Conservation (phyloP, 768 basidiomycete species). For the Rhizopogon vesiculosus region DNA sequence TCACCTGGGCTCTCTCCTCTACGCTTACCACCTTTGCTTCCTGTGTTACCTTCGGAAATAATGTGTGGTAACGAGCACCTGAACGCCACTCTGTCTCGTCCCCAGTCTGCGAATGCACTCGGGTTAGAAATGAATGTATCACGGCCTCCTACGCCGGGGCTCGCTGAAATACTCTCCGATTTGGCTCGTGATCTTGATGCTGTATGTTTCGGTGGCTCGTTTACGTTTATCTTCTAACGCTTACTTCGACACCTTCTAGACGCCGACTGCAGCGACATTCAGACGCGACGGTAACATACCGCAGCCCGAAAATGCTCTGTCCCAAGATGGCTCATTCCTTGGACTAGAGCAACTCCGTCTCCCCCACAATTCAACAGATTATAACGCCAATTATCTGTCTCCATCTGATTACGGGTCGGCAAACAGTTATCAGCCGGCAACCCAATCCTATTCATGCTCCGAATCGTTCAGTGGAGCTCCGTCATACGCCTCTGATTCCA, state of each 20-base stretch:
- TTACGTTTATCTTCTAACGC: not conserved
- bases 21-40: constrained; percentile 11
- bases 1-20: constrained; percentile 10
- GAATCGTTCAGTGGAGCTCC: not conserved
- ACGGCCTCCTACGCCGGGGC: constrained; percentile 18
- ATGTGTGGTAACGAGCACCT: not conserved
- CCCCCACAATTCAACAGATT: not conserved
- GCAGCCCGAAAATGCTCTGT: not conserved
- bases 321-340: not conserved
- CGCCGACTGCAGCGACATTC: constrained; percentile 20
- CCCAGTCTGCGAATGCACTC: constrained; percentile 5
- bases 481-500: not conserved
- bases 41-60: constrained; percentile 8
- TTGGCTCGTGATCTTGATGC: constrained; percentile 22
- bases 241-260: constrained; percentile 13
- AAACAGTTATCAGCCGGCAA: not conserved
- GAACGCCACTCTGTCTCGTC: constrained; percentile 9
- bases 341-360: constrained; percentile 3
- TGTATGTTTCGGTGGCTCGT: constrained; percentile 16
- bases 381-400: not conserved
- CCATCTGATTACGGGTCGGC: not conserved
- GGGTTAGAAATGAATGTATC: constrained; percentile 9
- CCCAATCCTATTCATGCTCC: not conserved
- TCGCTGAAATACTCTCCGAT: constrained; percentile 16
- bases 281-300: not conserved